Base-by-base conservation (phyloP, 306 rosid genomes). In the Hippophae gyantsensis region DNA sequence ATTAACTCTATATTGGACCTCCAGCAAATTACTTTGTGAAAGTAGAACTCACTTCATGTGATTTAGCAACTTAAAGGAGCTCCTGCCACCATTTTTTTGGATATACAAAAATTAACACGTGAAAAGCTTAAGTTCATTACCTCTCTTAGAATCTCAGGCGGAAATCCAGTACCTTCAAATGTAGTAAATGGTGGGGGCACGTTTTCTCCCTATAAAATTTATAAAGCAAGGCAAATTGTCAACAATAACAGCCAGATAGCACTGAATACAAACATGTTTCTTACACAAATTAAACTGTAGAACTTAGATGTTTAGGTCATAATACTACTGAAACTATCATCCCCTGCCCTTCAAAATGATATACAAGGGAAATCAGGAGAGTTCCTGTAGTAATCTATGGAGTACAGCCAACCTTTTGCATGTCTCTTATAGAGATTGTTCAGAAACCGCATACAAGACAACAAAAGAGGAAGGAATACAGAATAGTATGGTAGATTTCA, bases 101-200 rank as follows among this genome's bases (percentile, higher is more conserved):
- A 63, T 65, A 61, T 66, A 68, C 41, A 8, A 40, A 42, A 74
- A 50, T 6, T 14, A 56, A 50, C 42, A 62, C 61, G 48, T 55
- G 52, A 13, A 18, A 49, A 56, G 54, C 60, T 52, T 57, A 79
- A 65, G 48, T 14, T 53, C 56, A 54, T 69, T 89, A 93, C 99
- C 99, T 93, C 99, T 87, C 79, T 86, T 68, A 93, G 94, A 72
- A 93, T 75, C 89, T 93, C 99, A 7, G 94, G 61, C 54, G 99
- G 95, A 71, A 93, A 80, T 48, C 90, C 94, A 64, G 85, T 72
- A 55, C 86, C 64, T 51, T 84, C 90, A 72, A 93, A 93, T 63
- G 97, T 73, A 7, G 72, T 57, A 57, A 78, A 74, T 40, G 99
- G 99, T 4, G 86, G 76, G 38, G 95, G 97, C 69, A 86, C 97